Base-by-base conservation (phyloP, 2,329 filamentous ascomycete genomes). In the Verticillium tricorpus region DNA sequence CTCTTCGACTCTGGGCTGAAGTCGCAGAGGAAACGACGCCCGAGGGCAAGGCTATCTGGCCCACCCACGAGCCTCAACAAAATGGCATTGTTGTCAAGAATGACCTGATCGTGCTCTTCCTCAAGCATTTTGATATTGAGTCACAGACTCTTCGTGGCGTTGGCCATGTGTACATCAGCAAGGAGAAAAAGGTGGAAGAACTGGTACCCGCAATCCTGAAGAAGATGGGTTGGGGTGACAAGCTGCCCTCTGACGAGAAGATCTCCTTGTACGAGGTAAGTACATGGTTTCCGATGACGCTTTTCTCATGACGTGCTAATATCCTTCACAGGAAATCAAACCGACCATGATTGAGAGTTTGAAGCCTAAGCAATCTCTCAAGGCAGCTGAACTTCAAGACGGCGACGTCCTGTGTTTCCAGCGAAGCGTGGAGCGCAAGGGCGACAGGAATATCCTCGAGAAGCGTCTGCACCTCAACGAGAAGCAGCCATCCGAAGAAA, bases 351-450 rank as follows among this genome's bases (percentile, higher is more conserved):
- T 99, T 67, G 96, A 99, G 72, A 84, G 86, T 7, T 89, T 99
- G 80, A 98, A 97, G 77, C 85, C 89, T 0, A 98, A 97, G 78
- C 88, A 92, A 71, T 92, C 93, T 0, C 83, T 99, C 63, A 91
- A 93, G 67, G 88, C 91, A 63, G 95, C 95, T 1, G 96, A 99
- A 74, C 90, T 99, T 28, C 94, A 98, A 73, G 94, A 99, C 69
- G 95, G 95, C 57, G 95, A 99, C 71, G 96, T 99, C 67, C 87
- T 99, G 61, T 97, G 93, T 72, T 97, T 98, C 77, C 95, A 99
- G 73, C 85, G 86, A 63, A 79, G 83, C 31, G 77, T 72, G 1
- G 83, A 85, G 56, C 76, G 76, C 40, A 84, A 82, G 70, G 72
- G 73, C 5, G 72, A 78, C 11, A 69, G 67, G 31, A 72, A 74